These are phyloP conservation scores for Sindora glabra DNA, from an alignment of 306 rosid species.

Conservation along the genomic window DNA sequence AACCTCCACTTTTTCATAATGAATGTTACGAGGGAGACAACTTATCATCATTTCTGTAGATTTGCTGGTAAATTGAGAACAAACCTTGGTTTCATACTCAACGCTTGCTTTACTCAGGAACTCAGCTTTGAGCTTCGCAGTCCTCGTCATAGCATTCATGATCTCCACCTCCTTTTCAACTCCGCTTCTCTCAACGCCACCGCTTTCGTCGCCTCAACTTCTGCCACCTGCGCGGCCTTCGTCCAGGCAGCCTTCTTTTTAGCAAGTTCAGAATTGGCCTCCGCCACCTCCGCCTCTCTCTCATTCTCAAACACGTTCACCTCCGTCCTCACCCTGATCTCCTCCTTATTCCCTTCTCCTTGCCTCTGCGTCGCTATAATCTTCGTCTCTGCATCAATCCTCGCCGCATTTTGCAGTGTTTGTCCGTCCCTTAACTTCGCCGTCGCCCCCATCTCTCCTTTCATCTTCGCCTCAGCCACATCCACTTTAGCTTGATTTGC, in stretches of 20 bases:
- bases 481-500: constrained; percentile 47
- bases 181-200: constrained; percentile 22
- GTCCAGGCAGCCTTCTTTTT: constrained; percentile 19
- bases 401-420: constrained; percentile 22
- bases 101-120: constrained; percentile 28
- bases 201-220: constrained; percentile 21
- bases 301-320: constrained; percentile 29
- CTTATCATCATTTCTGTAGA: no score
- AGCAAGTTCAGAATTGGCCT: constrained; percentile 23
- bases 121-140: constrained; percentile 30
- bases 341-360: constrained; percentile 24
- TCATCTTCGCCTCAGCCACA: constrained; percentile 25
- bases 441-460: constrained; percentile 25
- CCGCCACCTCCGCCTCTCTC: constrained; percentile 20
- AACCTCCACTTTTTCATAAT: no score
- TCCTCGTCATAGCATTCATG: constrained; percentile 25
- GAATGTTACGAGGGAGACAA: no score
- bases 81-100: constrained; percentile 30
- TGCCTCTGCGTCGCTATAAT: not conserved
- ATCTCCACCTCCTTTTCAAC: constrained; percentile 26
- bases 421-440: constrained; percentile 1
- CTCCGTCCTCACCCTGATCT: constrained; percentile 7
- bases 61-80: no score
- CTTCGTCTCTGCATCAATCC: constrained; percentile 23
- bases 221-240: constrained; percentile 16